Percentiles rank a stretch among this genome's conserved stretches.
phyloP scores from a whole-genome alignment of 73 alveolate species.

The Tetrahymena thermophila region DNA sequence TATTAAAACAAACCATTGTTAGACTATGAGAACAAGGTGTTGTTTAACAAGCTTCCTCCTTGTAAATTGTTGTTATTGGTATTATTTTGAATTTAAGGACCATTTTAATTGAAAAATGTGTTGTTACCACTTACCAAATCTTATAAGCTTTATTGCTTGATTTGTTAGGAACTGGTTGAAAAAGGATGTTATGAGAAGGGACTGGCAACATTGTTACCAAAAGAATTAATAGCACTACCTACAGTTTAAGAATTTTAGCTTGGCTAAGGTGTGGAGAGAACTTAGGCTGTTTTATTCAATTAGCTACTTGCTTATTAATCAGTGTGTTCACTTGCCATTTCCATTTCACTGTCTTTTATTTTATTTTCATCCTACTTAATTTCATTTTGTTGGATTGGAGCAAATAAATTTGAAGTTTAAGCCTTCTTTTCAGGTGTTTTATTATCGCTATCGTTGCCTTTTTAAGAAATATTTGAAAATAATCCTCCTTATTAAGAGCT shows the following conservation, averaged over 20 bases:
- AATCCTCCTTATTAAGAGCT: not conserved
- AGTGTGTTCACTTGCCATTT: not conserved
- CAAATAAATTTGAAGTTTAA: not conserved
- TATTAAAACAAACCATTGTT: not conserved
- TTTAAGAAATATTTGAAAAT: not conserved
- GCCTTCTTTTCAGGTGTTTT: not conserved
- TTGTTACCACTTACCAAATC: not conserved
- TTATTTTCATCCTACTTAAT: not conserved
- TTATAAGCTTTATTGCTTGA: not conserved
- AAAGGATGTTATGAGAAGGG: not conserved
- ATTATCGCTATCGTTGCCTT: not conserved
- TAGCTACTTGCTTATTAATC: not conserved
- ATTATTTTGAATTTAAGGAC: not conserved
- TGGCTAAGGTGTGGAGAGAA: not conserved
- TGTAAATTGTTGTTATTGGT: not conserved
- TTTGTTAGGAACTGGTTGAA: not conserved
- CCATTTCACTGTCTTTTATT: not conserved
- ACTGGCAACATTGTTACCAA: not conserved
- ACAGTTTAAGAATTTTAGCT: not conserved
- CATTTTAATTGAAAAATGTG: not conserved
- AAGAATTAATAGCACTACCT: not conserved
- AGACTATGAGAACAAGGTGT: not conserved
- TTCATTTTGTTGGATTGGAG: not conserved
- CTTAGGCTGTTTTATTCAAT: not conserved
- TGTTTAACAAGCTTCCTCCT: not conserved